Evolutionary conservation across 495 filamentous ascomycete species (phyloP).

Genomic region (Glutinoglossum americanum): DNA sequence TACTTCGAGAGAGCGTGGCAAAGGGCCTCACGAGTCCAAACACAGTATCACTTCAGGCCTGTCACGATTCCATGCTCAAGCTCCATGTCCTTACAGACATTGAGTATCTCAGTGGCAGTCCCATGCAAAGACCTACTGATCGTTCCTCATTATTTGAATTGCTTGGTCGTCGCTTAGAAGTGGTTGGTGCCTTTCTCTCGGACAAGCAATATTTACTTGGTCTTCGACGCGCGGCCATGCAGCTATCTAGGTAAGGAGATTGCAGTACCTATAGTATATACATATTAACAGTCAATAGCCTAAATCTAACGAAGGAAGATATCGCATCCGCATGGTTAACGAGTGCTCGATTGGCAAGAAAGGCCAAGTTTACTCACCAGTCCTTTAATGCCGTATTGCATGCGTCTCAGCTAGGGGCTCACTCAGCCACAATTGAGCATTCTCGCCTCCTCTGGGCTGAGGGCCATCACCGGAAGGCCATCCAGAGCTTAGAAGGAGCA

Average conservation of each 20-base stretch:
- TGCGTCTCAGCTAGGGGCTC: conserved; percentile 62
- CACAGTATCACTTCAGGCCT: conserved; percentile 58
- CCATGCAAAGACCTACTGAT: conserved; percentile 19
- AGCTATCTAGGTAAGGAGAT: conserved; percentile 35
- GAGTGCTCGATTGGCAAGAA: conserved; percentile 68
- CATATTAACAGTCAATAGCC: conserved; percentile 3
- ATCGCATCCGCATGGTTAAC: conserved; percentile 71
- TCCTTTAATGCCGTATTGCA: conserved; percentile 87
- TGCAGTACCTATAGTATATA: not conserved
- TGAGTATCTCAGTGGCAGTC: conserved; percentile 45
- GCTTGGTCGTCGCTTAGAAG: conserved; percentile 54
- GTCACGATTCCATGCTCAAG: conserved; percentile 60
- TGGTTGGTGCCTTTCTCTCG: conserved; percentile 63
- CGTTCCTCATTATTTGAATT: conserved; percentile 28
- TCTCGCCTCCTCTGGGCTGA: conserved; percentile 86
- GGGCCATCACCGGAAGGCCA: conserved; percentile 83
- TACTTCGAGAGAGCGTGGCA: conserved; percentile 47
- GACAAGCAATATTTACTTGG: conserved; percentile 94
- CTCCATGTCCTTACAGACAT: conserved; percentile 76
- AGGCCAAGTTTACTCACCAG: conserved; percentile 56
- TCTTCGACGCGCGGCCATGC: conserved; percentile 67
- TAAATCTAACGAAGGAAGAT: conserved; percentile 34
- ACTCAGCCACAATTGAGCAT: conserved; percentile 78
- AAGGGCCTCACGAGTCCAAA: conserved; percentile 48
- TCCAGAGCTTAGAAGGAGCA: conserved; percentile 67